Base-by-base conservation (phyloP, 164 flowering plant genomes). In the Kalanchoe fedtschenkoi region DNA sequence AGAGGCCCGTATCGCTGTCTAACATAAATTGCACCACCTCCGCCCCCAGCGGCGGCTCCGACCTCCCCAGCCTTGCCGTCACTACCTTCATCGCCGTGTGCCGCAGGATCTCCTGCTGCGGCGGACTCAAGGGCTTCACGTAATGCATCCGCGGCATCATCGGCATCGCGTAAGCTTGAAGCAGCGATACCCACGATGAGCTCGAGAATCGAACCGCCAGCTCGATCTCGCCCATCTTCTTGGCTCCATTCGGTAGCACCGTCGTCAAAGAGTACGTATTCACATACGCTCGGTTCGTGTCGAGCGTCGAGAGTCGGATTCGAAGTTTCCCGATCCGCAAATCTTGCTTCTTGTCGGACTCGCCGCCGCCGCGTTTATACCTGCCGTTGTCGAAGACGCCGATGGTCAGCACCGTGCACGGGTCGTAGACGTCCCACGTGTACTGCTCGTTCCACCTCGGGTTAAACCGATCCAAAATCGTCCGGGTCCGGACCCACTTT, bases 391-490 rank as follows among this genome's bases (percentile, higher is more conserved):
- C 97, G 62, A 95, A 91, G 4, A 89, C 90, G 0, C 96, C 97
- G 0, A 95, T 75, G 0, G 97, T 91, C 26, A 95, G 77, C 0
- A 91, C 97, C 1, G 99, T 95, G 68, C 95, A 95, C 0, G 97
- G 96, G 71, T 95, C 99, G 60, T 80, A 79, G 3, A 95, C 95
- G 44, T 89, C 96, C 97, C 96, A 95, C 0, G 96, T 79, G 75
- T 95, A 86, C 68, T 91, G 96, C 72, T 95, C 99, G 62, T 95
- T 81, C 97, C 97, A 95, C 15, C 84, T 75, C 16, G 99, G 97
- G 38, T 80, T 83, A 54, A 95, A 91, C 41, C 91, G 78, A 30
- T 95, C 97, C 0, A 89, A 75, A 24, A 95, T 80, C 0, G 97
- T 91, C 0, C 97, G 78, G 1, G 99, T 95, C 0, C 97, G 89